These are phyloP conservation scores for Cinnamomum chago DNA, from an alignment of 164 flowering plant species.

Conservation along the genomic window DNA sequence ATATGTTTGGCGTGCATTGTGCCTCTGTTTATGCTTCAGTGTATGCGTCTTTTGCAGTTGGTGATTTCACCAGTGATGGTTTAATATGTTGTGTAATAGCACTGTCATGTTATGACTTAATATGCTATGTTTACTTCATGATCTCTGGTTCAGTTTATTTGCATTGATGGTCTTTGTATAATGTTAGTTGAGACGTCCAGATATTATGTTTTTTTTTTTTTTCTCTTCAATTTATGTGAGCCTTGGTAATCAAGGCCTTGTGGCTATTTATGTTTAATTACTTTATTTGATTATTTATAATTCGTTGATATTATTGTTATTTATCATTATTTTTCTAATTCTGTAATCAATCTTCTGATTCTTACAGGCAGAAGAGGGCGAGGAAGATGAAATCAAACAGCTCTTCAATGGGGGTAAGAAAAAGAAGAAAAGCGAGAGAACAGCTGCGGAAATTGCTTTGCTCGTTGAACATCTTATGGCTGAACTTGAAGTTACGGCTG, in stretches of 20 bases:
- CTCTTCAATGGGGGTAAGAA: constrained; percentile 82
- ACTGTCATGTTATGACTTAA: not conserved
- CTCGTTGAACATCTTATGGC: constrained; percentile 93
- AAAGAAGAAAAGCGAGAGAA: constrained; percentile 83
- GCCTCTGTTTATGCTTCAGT: not conserved
- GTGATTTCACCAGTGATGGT: not conserved
- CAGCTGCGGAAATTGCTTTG: constrained; percentile 82
- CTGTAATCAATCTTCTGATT: constrained; percentile 3
- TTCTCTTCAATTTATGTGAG: not conserved
- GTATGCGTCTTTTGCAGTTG: not conserved
- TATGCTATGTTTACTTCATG: not conserved
- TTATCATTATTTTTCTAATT: not conserved
- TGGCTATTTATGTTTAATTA: not conserved
- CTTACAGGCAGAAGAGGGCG: constrained; percentile 77
- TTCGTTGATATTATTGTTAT: not conserved
- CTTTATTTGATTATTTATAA: not conserved
- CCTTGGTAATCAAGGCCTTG: not conserved
- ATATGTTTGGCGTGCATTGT: not conserved
- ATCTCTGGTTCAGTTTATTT: not conserved
- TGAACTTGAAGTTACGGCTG: constrained; percentile 91
- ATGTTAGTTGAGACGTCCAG: not conserved
- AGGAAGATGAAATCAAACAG: constrained; percentile 68
- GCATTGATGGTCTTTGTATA: not conserved
- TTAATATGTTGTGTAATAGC: not conserved
- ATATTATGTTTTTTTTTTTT: not conserved